A percentile compares a stretch with the other conserved stretches of the same genome.
Conservation (phyloP, 257 asterid genomes). For the Solanum virginianum region DNA sequence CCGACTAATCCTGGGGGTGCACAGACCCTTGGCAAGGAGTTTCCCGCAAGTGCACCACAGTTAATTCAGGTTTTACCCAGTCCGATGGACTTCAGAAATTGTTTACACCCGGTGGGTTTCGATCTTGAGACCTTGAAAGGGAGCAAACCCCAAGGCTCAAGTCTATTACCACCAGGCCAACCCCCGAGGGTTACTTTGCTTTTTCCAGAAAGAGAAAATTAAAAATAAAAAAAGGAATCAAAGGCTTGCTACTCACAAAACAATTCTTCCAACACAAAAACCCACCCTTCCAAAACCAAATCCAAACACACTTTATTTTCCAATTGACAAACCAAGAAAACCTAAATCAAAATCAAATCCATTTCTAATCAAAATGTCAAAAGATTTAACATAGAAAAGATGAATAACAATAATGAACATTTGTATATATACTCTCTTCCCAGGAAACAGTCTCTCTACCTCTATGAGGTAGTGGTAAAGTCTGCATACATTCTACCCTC, state of each 20-base stretch:
- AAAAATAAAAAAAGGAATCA: neutral
- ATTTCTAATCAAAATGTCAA: neutral
- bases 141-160: too few relatives aligned
- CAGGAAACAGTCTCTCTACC: too few relatives aligned
- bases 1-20: too few relatives aligned
- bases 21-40: too few relatives aligned
- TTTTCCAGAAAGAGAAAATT: neutral
- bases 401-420: neutral
- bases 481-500: too few relatives aligned
- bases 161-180: too few relatives aligned
- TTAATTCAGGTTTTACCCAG: too few relatives aligned
- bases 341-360: neutral
- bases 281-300: neutral
- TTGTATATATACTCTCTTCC: neutral
- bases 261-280: neutral
- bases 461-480: too few relatives aligned
- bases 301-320: neutral
- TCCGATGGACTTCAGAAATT: too few relatives aligned
- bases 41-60: too few relatives aligned
- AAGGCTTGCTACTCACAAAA: neutral
- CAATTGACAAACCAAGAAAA: neutral
- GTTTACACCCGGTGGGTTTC: too few relatives aligned
- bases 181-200: neutral
- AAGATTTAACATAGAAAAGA: neutral
- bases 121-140: too few relatives aligned